These are phyloP conservation scores for Calonectria henricotiae DNA, from an alignment of 2,329 filamentous ascomycete species.

Conservation along the genomic window DNA sequence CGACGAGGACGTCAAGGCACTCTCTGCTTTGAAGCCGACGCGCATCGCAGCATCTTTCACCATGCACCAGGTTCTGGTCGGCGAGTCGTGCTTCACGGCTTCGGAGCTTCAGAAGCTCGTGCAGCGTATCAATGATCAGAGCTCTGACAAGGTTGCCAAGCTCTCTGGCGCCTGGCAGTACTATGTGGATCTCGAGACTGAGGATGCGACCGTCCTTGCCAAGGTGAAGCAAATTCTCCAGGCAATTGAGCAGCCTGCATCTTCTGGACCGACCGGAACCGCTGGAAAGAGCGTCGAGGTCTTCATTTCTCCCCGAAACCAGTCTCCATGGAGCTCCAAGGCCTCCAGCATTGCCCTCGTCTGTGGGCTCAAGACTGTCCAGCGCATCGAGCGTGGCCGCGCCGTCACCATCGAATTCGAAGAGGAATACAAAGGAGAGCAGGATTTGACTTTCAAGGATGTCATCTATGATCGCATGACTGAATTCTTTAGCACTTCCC, in stretches of 20 bases:
- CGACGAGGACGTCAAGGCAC: conserved; percentile 48
- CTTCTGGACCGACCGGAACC: conserved; percentile 51
- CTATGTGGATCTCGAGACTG: conserved; percentile 75
- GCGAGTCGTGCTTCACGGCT: conserved; percentile 67
- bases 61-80: conserved; percentile 61
- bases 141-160: conserved; percentile 63
- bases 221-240: conserved; percentile 66
- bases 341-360: conserved; percentile 95
- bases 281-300: conserved; percentile 70
- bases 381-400: conserved; percentile 90
- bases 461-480: conserved; percentile 96
- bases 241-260: conserved; percentile 55
- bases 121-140: conserved; percentile 63
- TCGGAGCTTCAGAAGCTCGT: conserved; percentile 64
- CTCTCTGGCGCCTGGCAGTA: conserved; percentile 75
- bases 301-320: conserved; percentile 86
- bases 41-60: conserved; percentile 43
- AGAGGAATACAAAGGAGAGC: conserved; percentile 61
- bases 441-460: conserved; percentile 75
- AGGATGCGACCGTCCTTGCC: conserved; percentile 58
- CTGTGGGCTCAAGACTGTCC: conserved; percentile 82
- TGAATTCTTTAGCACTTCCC: conserved; percentile 79
- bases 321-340: conserved; percentile 98
- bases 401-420: conserved; percentile 80
- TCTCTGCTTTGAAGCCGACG: conserved; percentile 50